Evolutionary conservation across 2,329 filamentous ascomycete genomes (phyloP).

Genomic region (Chaetomiaceae sp.): DNA sequence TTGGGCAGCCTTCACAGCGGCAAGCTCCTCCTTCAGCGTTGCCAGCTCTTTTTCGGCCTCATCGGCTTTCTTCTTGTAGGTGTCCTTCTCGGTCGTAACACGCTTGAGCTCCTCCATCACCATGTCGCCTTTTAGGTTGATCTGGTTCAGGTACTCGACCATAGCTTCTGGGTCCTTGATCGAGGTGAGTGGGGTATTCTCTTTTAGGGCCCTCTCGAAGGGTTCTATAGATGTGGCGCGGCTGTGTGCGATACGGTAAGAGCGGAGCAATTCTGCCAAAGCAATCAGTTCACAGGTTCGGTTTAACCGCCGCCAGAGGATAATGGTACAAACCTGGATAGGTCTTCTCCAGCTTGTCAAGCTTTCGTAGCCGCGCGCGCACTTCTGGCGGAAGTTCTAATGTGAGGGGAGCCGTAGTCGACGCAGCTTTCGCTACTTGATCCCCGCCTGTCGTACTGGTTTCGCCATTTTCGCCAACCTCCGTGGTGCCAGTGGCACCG

Average conservation of each 20-base stretch:
- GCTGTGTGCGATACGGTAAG: constrained; percentile 86
- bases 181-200: constrained; percentile 86
- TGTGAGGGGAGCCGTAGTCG: constrained; percentile 23
- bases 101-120: constrained; percentile 89
- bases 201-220: constrained; percentile 85
- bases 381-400: constrained; percentile 69
- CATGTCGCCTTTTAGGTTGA: constrained; percentile 85
- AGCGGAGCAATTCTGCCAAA: constrained; percentile 71
- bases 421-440: not conserved
- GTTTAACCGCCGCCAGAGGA: not conserved
- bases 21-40: constrained; percentile 53
- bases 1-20: constrained; percentile 39
- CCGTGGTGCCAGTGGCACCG: not conserved
- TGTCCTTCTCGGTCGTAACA: constrained; percentile 75
- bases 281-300: not conserved
- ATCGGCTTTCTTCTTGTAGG: constrained; percentile 71
- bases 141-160: constrained; percentile 83
- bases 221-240: constrained; percentile 84
- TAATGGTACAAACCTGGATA: constrained; percentile 64
- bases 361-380: constrained; percentile 68
- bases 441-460: not conserved
- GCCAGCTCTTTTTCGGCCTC: constrained; percentile 63
- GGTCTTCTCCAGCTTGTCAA: constrained; percentile 85
- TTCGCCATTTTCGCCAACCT: constrained; percentile 12
- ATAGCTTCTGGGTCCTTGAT: constrained; percentile 81